These are phyloP conservation scores for Pseudomicrostroma phylloplanum DNA, from an alignment of 1,284 basidiomycete genomes.

Conservation along the genomic window DNA sequence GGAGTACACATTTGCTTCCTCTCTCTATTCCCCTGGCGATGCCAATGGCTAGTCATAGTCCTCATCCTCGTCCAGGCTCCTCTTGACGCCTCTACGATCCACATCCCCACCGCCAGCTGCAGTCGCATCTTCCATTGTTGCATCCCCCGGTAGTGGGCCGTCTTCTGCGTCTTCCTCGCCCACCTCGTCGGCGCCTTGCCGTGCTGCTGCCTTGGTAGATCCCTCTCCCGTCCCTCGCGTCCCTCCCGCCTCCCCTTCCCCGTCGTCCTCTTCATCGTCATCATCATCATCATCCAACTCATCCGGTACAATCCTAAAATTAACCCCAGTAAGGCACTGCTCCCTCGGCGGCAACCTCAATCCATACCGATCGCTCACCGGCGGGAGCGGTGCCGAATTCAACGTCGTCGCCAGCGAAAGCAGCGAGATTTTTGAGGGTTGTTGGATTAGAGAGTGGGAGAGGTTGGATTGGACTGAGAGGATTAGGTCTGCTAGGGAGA, in stretches of 20 bases:
- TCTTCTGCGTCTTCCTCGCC: slow-evolving; percentile 13
- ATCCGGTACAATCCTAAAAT: slow-evolving; percentile 80
- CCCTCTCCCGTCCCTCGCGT: slow-evolving; percentile 2
- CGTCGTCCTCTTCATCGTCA: slow-evolving; percentile 17
- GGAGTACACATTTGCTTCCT: no score
- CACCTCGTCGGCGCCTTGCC: not conserved
- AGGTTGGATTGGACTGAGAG: slow-evolving; percentile 87
- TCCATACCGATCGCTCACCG: slow-evolving; percentile 91
- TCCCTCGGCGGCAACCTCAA: slow-evolving; percentile 74
- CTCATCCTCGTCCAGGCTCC: slow-evolving; percentile 46
- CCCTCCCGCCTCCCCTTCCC: slow-evolving; percentile 15
- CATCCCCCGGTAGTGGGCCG: not conserved
- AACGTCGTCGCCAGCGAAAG: slow-evolving; percentile 82
- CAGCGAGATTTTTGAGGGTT: slow-evolving; percentile 69
- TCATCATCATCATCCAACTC: slow-evolving; percentile 17
- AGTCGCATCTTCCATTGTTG: not conserved
- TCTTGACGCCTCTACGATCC: slow-evolving; percentile 32
- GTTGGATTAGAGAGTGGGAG: slow-evolving; percentile 86
- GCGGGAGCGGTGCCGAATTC: slow-evolving; percentile 78
- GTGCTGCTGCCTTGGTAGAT: slow-evolving; percentile 9
- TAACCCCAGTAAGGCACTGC: slow-evolving; percentile 79
- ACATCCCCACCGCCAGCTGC: not conserved
- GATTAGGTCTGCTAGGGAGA: slow-evolving; percentile 79
- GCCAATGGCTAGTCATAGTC: slow-evolving; percentile 50
- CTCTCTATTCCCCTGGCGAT: no score